Evolutionary conservation across 495 filamentous ascomycete genomes (phyloP), one percentile per base, ranked within the genome.

Genomic region (Cryomyces minteri): DNA sequence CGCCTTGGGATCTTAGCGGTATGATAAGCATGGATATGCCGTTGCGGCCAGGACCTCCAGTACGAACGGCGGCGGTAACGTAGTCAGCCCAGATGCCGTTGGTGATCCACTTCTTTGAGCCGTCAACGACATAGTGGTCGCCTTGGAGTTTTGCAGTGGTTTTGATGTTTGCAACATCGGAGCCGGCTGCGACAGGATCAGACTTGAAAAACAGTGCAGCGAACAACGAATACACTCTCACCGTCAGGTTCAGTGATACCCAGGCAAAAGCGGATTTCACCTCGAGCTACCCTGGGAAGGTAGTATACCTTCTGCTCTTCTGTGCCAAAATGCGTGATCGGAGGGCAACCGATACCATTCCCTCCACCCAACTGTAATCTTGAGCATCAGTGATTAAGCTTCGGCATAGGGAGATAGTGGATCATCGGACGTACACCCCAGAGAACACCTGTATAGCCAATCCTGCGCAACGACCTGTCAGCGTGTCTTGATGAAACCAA

Each of bases 31-130:
- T 49, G 31, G 66, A 70, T 31, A 75, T 64, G 4, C 71, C 71
- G 30, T 47, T 44, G 32, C 54, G 56, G 8, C 71, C 70, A 11
- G 63, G 50, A 3, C 67, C 69, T 12, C 71, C 71, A 5, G 70
- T 75, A 25, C 71, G 56, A 4, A 73, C 71, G 28, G 70, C 71
- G 43, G 71, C 65, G 1, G 70, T 75, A 31, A 66, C 65, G 51
- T 68, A 70, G 38, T 69, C 65, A 5, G 71, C 69, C 66, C 68
- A 73, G 5, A 70, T 62, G 8, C 61, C 69, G 46, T 70, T 70
- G 18, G 71, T 75, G 36, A 75, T 73, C 71, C 71, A 75, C 48
- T 75, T 73, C 62, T 75, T 73, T 8, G 61, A 58, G 4, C 71
- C 71, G 52, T 72, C 73, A 9, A 73, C 70, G 31, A 73, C 49